phyloP scores from a whole-genome alignment of 2,329 filamentous ascomycete species.

The Aspergillus ochraceoroseus region DNA sequence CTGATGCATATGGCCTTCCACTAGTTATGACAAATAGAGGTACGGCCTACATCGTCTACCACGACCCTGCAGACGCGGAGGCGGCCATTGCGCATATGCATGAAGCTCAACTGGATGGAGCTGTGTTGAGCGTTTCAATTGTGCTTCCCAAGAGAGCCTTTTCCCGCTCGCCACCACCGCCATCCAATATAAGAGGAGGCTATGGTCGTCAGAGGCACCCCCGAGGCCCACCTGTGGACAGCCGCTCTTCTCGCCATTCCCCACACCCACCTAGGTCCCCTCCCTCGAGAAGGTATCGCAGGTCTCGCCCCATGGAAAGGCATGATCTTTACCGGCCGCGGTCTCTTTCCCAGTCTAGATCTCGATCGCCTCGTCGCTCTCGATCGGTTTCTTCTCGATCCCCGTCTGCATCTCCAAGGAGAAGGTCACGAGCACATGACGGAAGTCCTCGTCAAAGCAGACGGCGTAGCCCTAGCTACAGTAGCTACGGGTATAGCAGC shows the following conservation, averaged over 20 bases:
- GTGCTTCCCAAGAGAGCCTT: conserved; percentile 79
- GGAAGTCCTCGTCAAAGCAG: conserved; percentile 41
- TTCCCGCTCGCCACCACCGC: conserved; percentile 69
- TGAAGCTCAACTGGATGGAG: conserved; percentile 87
- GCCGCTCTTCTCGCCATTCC: conserved; percentile 24
- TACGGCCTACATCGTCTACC: conserved; percentile 86
- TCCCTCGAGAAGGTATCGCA: conserved; percentile 39
- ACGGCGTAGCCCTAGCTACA: conserved; percentile 59
- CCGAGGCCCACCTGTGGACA: conserved; percentile 26
- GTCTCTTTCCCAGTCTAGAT: conserved; percentile 47
- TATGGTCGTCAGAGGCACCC: conserved; percentile 47
- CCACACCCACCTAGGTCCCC: conserved; percentile 32
- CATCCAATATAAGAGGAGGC: conserved; percentile 59
- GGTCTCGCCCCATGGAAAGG: conserved; percentile 45
- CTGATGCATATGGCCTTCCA: too few relatives aligned
- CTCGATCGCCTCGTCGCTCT: conserved; percentile 38
- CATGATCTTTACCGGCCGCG: conserved; percentile 57
- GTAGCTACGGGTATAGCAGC: conserved; percentile 58
- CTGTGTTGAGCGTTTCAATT: conserved; percentile 78
- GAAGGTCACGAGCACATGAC: conserved; percentile 31
- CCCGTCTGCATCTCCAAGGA: conserved; percentile 41
- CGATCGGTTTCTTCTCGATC: conserved; percentile 38
- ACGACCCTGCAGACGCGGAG: conserved; percentile 72
- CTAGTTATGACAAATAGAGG: conserved; percentile 83
- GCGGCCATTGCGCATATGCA: conserved; percentile 94